Evolutionary conservation across 2,329 filamentous ascomycete genomes (phyloP).

Genomic region (Exophiala phaeomuriformis): DNA sequence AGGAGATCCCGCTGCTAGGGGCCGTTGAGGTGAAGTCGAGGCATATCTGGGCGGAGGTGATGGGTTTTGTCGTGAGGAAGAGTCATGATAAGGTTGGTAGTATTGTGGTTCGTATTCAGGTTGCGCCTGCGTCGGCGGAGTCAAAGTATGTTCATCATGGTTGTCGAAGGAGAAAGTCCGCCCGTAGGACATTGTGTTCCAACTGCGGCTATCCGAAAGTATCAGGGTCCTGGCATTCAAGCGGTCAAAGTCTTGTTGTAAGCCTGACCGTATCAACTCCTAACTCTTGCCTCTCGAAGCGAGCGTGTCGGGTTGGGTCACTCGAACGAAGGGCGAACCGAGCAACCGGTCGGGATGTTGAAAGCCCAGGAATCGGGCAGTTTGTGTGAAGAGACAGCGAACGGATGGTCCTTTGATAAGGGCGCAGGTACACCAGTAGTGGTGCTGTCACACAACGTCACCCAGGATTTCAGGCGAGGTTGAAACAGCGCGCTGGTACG

Average conservation of each 20-base stretch:
- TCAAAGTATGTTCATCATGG: constrained; percentile 21
- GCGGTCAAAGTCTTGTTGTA: not conserved
- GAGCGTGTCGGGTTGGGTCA: not conserved
- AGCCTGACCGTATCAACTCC: not conserved
- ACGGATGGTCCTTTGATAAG: too few species aligned
- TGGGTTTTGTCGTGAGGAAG: constrained; percentile 21
- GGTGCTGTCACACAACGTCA: too few species aligned
- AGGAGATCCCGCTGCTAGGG: constrained; percentile 13
- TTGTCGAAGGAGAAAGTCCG: constrained; percentile 28
- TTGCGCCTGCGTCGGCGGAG: constrained; percentile 7
- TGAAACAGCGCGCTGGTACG: too few species aligned
- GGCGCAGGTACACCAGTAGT: too few species aligned
- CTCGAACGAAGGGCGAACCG: not conserved
- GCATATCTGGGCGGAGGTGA: constrained; percentile 28
- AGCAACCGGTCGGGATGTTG: too few species aligned
- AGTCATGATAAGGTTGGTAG: constrained; percentile 22
- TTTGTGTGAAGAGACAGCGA: too few species aligned
- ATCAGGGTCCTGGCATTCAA: not conserved
- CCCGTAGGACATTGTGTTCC: constrained; percentile 15
- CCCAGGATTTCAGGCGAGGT: too few species aligned
- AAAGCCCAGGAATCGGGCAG: too few species aligned
- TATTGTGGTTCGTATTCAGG: constrained; percentile 10
- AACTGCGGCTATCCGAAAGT: constrained; percentile 8
- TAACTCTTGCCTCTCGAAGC: not conserved
- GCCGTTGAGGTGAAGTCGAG: constrained; percentile 14